Evolutionary conservation across 805 yeast species (phyloP), one percentile per base, ranked within the genome.

Genomic region (Saturnispora halmiae): DNA sequence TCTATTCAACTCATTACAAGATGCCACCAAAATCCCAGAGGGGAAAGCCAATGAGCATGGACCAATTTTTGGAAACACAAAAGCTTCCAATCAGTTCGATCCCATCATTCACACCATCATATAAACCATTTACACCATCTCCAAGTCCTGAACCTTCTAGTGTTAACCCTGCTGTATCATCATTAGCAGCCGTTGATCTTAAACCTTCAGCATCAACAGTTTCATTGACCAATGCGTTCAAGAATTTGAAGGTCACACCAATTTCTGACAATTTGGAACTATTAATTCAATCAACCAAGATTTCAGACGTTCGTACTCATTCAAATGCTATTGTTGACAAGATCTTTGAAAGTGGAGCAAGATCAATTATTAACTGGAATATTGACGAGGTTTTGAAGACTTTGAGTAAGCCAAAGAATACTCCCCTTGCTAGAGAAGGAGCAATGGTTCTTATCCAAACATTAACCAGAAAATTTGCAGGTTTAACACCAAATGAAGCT

Each of bases 341-440:
- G 32, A 62, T 85, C 34, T 52, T 53, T 9, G 62, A 61, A 14
- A 59, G 64, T 4, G 81, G 80, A 34, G 62, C 58, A 57, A 18
- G 53, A 53, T 47, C 69, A 9, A 71, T 88, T 22, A 63, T 65
- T 36, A 79, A 75, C 2, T 84, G 88, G 86, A 70, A 77, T 36
- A 47, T 92, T 15, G 54, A 60, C 11, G 86, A 79, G 15, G 72
- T 82, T 31, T 48, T 84, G 41, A 68, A 75, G 44, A 72, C 87
- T 31, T 67, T 90, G 42, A 56, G 75, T 36, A 86, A 83, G 58
- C 72, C 83, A 32, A 90, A 87, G 58, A 82, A 77, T 56, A 67
- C 88, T 3, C 65, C 84, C 6, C 58, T 83, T 35, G 72, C 82
- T 32, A 78, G 94, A 62, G 97, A 90, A 61, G 70, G 86, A 20